Evolutionary conservation across 1,284 basidiomycete genomes (phyloP).

Genomic region (Coniferiporia weirii): DNA sequence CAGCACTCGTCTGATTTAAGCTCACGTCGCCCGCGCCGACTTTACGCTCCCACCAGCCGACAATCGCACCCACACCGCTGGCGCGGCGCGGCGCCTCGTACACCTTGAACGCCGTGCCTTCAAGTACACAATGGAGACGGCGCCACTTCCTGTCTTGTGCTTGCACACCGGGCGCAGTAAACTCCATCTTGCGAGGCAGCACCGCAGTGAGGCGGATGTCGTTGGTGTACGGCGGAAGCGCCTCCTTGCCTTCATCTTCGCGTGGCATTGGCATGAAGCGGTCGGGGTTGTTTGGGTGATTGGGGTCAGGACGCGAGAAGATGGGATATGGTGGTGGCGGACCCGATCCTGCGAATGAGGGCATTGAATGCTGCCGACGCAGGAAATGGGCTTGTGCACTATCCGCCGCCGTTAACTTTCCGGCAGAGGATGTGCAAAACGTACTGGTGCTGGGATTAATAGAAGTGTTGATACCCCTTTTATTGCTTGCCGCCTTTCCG

Average conservation of each 20-base stretch:
- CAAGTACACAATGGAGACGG: constrained; percentile 82
- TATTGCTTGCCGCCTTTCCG: background rate
- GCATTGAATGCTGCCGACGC: constrained; percentile 52
- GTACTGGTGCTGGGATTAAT: background rate
- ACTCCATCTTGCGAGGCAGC: constrained; percentile 95
- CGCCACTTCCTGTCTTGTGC: constrained; percentile 91
- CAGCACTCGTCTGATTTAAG: constrained; percentile 22
- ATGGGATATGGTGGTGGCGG: constrained; percentile 49
- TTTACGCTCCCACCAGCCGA: constrained; percentile 71
- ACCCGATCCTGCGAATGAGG: constrained; percentile 43
- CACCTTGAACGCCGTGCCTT: constrained; percentile 85
- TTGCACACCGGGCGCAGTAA: constrained; percentile 78
- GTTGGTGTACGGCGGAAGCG: constrained; percentile 81
- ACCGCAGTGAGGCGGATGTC: constrained; percentile 78
- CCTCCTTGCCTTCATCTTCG: constrained; percentile 76
- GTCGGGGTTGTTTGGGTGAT: background rate
- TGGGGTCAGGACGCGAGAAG: constrained; percentile 26
- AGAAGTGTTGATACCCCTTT: background rate
- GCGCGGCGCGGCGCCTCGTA: constrained; percentile 62
- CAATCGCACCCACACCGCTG: constrained; percentile 46
- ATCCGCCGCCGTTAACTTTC: background rate
- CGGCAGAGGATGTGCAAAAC: background rate
- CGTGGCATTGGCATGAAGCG: constrained; percentile 24
- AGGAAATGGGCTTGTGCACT: constrained; percentile 24
- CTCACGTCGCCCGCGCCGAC: constrained; percentile 62